Percentiles rank a stretch among this genome's conserved stretches.
phyloP scores from a whole-genome alignment of 2,329 filamentous ascomycete species.

The Botrytis hyacinthi region DNA sequence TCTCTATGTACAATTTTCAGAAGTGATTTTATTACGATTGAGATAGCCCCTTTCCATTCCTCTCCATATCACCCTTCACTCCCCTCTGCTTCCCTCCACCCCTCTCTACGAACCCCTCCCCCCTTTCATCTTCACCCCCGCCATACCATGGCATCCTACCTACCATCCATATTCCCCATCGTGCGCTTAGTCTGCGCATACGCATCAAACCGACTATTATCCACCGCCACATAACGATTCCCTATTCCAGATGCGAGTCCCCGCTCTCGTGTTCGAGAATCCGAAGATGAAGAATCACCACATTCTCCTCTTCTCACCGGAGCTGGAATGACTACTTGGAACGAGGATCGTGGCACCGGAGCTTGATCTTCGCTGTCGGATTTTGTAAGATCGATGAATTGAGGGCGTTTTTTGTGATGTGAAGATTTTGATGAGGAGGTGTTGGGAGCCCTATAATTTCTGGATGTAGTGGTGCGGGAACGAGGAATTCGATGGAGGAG shows the following conservation, averaged over 20 bases:
- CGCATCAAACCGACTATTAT: slow-evolving; percentile 26
- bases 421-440: neutral
- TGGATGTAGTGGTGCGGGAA: neutral
- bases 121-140: no score
- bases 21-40: neutral
- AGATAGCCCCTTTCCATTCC: no score
- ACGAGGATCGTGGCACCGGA: neutral
- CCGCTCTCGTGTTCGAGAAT: neutral
- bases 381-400: neutral
- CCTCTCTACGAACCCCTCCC: neutral
- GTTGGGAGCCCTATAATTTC: neutral
- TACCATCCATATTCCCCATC: slow-evolving; percentile 13
- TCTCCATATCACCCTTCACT: no score
- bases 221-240: slow-evolving; percentile 27
- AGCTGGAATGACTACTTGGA: neutral
- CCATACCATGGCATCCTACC: neutral
- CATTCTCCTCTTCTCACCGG: no score
- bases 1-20: neutral
- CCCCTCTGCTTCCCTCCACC: no score
- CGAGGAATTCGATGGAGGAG: neutral
- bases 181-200: slow-evolving; percentile 27
- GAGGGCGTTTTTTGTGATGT: neutral
- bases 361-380: neutral
- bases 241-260: neutral
- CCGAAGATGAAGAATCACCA: neutral